Base-by-base conservation (phyloP, 179 eudicot genomes). In the Drosera spatulata region DNA sequence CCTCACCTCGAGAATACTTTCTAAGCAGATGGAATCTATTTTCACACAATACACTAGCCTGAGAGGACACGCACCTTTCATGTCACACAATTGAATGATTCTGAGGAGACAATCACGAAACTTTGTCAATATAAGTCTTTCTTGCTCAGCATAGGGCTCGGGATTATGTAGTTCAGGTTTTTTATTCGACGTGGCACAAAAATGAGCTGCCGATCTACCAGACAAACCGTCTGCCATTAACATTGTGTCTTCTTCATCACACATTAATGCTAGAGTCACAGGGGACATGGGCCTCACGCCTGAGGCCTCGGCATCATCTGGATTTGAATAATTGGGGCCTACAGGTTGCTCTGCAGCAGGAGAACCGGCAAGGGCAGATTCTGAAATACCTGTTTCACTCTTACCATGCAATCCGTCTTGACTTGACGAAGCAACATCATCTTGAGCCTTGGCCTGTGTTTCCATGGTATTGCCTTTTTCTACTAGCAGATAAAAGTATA, bases 211-310 rank as follows among this genome's bases (percentile, higher is more conserved):
- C 64, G 73, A 22, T 58, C 73, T 73, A 66, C 68, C 78, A 10
- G 83, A 78, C 49, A 91, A 78, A 65, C 78, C 71, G 68, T 80
- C 74, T 61, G 84, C 43, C 65, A 74, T 73, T 64, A 87, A 82
- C 76, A 84, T 75, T 37, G 91, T 71, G 59, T 87, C 96, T 68
- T 80, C 83, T 73, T 94, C 99, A 69, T 94, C 97, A 61, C 99
- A 94, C 95, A 85, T 82, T 66, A 94, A 75, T 56, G 96, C 96
- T 58, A 87, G 81, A 2, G 97, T 94, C 69, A 81, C 81, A 60
- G 99, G 99, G 59, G 99, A 90, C 94, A 94, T 77, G 56, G 99
- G 96, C 72, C 96, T 79, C 55, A 69, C 77, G 62, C 70, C 76
- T 45, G 78, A 70, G 39, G 51, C 77, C 69, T 82, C 87, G 50